A percentile compares a stretch with the other conserved stretches of the same genome.
These are phyloP conservation scores for Trichothecium sympodiale DNA, from an alignment of 2,329 filamentous ascomycete species.

Conservation along the genomic window DNA sequence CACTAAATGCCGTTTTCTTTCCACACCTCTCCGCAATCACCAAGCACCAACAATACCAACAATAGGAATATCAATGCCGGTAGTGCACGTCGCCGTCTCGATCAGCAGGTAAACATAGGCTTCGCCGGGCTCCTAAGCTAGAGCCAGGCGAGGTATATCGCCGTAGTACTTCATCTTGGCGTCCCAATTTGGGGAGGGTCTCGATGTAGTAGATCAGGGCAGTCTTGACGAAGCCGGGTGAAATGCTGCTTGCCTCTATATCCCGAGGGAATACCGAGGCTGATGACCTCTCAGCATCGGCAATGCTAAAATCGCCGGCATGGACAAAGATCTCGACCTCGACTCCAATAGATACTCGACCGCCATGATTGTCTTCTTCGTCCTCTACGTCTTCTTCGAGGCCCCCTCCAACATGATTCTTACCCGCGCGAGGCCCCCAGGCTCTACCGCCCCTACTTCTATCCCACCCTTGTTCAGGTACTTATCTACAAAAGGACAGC, in stretches of 20 bases:
- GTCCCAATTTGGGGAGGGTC: constrained; percentile 38
- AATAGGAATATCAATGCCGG: constrained; percentile 8
- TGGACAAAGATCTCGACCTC: constrained; percentile 33
- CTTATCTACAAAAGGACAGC: constrained; percentile 18
- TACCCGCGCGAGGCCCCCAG: constrained; percentile 50
- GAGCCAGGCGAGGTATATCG: constrained; percentile 39
- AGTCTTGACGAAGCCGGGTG: constrained; percentile 30
- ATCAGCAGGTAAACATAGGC: constrained; percentile 43
- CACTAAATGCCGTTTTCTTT: too few species aligned
- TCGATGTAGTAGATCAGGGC: constrained; percentile 30
- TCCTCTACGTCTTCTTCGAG: constrained; percentile 58
- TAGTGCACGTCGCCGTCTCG: constrained; percentile 33
- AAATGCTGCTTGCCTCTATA: constrained; percentile 37
- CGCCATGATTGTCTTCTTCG: constrained; percentile 51
- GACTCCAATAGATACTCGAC: constrained; percentile 49
- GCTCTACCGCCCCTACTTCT: constrained; percentile 38
- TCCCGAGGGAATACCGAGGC: too few species aligned
- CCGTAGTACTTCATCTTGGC: constrained; percentile 44
- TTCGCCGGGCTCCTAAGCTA: constrained; percentile 40
- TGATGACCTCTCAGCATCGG: constrained; percentile 21
- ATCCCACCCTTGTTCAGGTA: constrained; percentile 19
- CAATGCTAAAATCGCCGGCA: constrained; percentile 42
- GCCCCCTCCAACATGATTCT: constrained; percentile 54
- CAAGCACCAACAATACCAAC: constrained; percentile 11
- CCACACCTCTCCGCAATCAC: not conserved